Evolutionary conservation across 2,329 filamentous ascomycete species (phyloP), one percentile per base, ranked within the genome.

Genomic region (Cryphonectria radicalis): DNA sequence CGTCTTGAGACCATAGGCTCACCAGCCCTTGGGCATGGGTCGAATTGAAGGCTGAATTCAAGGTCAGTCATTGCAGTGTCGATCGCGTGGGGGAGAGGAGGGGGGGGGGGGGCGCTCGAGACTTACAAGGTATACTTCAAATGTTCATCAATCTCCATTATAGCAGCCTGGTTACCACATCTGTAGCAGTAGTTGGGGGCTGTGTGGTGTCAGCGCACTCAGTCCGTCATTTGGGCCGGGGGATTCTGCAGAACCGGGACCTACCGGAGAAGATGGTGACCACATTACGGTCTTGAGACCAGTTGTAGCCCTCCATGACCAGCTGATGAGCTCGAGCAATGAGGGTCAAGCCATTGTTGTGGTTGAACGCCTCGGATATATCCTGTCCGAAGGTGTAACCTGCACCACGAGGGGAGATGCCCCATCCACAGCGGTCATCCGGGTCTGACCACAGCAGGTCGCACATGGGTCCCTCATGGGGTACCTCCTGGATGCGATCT

Each of bases 111-210:
- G 22, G 22, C 8, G 35, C 19, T n/a, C 17, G 59, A 35, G n/a
- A 91, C 94, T 83, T 89, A 98, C 95, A 99, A 98, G 79, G 96
- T 98, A 84, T 98, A 99, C 87, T 99, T 98, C 80, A 99, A 86
- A 82, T 98, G 95, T 85, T 99, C 96, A 76, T 98, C 96, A 82
- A 99, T 99, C 84, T 98, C 96, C 96, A 99, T 99, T 82, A 99
- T 98, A n/a, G 96, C 96, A 70, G 96, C 96, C 84, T 98, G 96
- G 84, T 99, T 99, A 80, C 96, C 96, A 80, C 96, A 99, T 82
- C 96, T 90, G 88, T 99, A 98, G 86, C 95, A 99, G 87, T 99
- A 99, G 82, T 95, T 95, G 74, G 93, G 93, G 68, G 93, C 93
- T 90, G 79, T 25, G 74, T 74, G 68, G 57, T 35, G 74, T 82